phyloP scores from a whole-genome alignment of 805 yeast species.

The Saccharomycopsis fermentans region DNA sequence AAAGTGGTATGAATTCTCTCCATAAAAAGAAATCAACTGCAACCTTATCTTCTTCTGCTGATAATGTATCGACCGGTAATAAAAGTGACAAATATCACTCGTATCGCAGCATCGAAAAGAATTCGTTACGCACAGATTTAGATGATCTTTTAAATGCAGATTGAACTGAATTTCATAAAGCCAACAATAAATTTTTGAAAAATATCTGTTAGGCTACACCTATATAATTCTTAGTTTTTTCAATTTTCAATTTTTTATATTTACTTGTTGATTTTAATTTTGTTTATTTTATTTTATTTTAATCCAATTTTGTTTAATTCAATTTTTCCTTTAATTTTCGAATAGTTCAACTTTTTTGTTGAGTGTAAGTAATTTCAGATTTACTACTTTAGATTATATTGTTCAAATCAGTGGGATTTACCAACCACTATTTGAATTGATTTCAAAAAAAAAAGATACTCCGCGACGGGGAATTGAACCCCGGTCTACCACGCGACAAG shows the following conservation, averaged over 20 bases:
- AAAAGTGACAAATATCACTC: not conserved
- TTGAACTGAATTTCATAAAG: not conserved
- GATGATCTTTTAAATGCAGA: not conserved
- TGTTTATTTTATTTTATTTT: too few species aligned
- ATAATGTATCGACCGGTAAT: not conserved
- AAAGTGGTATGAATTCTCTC: not conserved
- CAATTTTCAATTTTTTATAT: not conserved
- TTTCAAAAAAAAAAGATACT: constrained; percentile 9
- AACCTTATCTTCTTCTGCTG: not conserved
- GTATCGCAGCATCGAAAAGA: not conserved
- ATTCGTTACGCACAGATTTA: not conserved
- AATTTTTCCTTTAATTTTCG: too few species aligned
- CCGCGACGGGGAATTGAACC: constrained; percentile 18
- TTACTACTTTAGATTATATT: too few species aligned
- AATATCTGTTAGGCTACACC: not conserved
- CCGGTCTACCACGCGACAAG: constrained; percentile 18
- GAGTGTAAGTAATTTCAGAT: too few species aligned
- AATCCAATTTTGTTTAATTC: too few species aligned
- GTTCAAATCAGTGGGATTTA: too few species aligned
- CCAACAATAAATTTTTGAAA: too few species aligned
- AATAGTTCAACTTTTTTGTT: too few species aligned
- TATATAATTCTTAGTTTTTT: not conserved
- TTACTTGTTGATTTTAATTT: too few species aligned
- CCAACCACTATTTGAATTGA: too few species aligned
- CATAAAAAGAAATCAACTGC: not conserved